Evolutionary conservation across 2,329 filamentous ascomycete species (phyloP).

Genomic region (Sporothrix luriei): DNA sequence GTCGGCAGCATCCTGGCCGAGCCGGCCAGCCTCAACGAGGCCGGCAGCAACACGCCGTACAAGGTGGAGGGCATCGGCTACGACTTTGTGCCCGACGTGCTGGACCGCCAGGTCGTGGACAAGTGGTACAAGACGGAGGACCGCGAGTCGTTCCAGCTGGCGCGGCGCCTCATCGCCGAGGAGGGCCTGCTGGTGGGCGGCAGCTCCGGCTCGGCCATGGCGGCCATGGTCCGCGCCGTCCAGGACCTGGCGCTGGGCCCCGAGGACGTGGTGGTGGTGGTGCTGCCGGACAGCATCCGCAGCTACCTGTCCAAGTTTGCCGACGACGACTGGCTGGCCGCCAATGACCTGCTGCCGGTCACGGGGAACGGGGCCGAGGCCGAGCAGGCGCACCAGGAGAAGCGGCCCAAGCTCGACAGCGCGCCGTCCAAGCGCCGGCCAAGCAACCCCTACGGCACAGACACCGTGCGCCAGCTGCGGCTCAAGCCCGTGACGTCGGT

Average conservation of each 20-base stretch:
- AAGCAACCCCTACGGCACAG: constrained; percentile 72
- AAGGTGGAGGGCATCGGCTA: constrained; percentile 99
- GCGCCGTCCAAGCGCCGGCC: constrained; percentile 42
- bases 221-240: constrained; percentile 74
- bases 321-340: constrained; percentile 97
- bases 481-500: constrained; percentile 94
- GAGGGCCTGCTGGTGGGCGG: constrained; percentile 93
- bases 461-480: constrained; percentile 78
- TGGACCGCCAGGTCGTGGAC: constrained; percentile 78
- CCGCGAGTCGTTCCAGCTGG: constrained; percentile 83
- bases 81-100: constrained; percentile 94
- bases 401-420: constrained; percentile 40
- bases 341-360: constrained; percentile 83
- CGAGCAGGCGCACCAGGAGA: constrained; percentile 43
- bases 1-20: constrained; percentile 88
- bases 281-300: constrained; percentile 93
- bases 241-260: constrained; percentile 76
- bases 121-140: constrained; percentile 99
- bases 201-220: constrained; percentile 89
- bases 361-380: constrained; percentile 52
- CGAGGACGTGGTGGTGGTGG: constrained; percentile 84
- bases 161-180: constrained; percentile 87
- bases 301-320: constrained; percentile 98
- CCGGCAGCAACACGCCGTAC: constrained; percentile 79
- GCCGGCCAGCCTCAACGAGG: constrained; percentile 76